A percentile compares a stretch with the other conserved stretches of the same genome.
These are phyloP conservation scores for Berberis thunbergii DNA, from an alignment of 164 flowering plant genomes.

Conservation along the genomic window DNA sequence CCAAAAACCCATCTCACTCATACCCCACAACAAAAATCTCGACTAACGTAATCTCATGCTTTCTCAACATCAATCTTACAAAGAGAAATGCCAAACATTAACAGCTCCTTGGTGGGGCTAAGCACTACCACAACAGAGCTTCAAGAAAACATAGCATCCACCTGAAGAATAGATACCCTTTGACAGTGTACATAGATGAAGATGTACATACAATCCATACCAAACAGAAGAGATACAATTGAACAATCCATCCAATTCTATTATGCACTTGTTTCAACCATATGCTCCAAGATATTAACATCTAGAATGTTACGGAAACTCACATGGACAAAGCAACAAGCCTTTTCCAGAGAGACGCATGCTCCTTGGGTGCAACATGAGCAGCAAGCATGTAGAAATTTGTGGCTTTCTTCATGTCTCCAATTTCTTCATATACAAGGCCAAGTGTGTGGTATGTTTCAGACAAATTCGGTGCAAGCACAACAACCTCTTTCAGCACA, in stretches of 20 bases:
- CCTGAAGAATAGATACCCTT: not conserved
- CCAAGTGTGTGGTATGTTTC: conserved; percentile 71
- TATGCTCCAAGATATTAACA: not conserved
- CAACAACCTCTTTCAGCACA: conserved; percentile 44
- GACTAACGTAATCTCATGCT: no score
- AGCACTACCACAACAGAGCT: not conserved
- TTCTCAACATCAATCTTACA: no score
- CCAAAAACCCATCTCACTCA: no score
- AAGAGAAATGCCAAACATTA: no score
- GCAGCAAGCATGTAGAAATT: conserved; percentile 62
- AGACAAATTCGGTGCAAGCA: conserved; percentile 51
- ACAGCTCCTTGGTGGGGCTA: no score
- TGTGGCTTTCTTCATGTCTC: conserved; percentile 40
- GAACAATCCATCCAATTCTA: no score
- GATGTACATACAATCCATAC: not conserved
- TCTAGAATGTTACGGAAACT: not conserved
- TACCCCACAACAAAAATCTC: no score
- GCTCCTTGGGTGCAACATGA: conserved; percentile 46
- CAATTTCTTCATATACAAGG: conserved; percentile 40
- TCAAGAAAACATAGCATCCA: not conserved
- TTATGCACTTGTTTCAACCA: no score
- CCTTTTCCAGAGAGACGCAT: conserved; percentile 56
- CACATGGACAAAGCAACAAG: conserved; percentile 41
- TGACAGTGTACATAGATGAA: not conserved
- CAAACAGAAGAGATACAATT: not conserved